These are phyloP conservation scores for Bruguiera gymnorhiza DNA, from an alignment of 345 rosid genomes.

Conservation along the genomic window DNA sequence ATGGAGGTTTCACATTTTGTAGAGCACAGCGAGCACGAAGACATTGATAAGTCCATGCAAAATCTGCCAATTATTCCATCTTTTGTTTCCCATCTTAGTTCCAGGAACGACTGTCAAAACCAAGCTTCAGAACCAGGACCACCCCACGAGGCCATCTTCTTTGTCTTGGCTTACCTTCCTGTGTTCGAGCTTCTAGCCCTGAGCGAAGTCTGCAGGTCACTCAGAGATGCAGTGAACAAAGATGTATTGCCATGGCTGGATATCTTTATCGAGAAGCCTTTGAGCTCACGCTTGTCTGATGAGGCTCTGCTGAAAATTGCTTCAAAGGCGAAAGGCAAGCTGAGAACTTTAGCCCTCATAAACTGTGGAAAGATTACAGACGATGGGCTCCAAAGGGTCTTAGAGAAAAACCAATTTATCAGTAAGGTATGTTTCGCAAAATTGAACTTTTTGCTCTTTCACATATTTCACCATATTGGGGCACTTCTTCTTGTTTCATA, in stretches of 20 bases:
- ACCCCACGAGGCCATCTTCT: conserved; percentile 53
- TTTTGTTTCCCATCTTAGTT: not conserved
- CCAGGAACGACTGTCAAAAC: not conserved
- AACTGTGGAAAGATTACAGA: conserved; percentile 54
- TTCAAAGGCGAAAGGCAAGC: conserved; percentile 49
- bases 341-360: conserved; percentile 42
- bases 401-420: conserved; percentile 54
- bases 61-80: not conserved
- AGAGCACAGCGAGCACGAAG: not conserved
- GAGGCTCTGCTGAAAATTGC: conserved; percentile 42
- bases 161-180: conserved; percentile 61
- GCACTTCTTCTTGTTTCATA: not conserved
- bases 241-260: conserved; percentile 60
- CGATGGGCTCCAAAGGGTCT: conserved; percentile 50
- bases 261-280: conserved; percentile 39
- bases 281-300: conserved; percentile 46
- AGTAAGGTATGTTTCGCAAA: conserved; percentile 38
- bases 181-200: conserved; percentile 54
- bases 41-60: not conserved
- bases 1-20: conserved; percentile 4
- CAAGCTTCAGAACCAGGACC: conserved; percentile 23
- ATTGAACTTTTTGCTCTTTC: not conserved
- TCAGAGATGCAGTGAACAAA: conserved; percentile 45
- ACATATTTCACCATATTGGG: not conserved
- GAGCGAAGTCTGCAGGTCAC: conserved; percentile 41